Conservation (phyloP, 1,284 basidiomycete species). For the Tilletia horrida region DNA sequence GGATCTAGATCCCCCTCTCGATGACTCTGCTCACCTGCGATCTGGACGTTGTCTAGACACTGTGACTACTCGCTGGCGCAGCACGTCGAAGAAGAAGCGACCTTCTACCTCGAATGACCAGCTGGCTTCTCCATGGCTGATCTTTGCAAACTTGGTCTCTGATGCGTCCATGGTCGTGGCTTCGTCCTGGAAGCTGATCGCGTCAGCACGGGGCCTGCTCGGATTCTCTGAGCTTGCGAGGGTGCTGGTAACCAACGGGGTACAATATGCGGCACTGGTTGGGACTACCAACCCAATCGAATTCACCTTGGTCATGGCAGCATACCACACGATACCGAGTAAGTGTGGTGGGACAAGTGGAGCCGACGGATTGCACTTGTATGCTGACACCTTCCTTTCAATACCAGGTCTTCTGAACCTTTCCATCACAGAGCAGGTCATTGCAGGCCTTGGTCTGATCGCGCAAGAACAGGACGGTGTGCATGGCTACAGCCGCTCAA, state of each 20-base stretch:
- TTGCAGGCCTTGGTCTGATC: constrained; percentile 7
- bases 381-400: neutral
- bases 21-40: neutral
- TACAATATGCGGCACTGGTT: constrained; percentile 6
- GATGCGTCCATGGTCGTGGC: neutral
- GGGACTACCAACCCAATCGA: constrained; percentile 4
- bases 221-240: constrained; percentile 6
- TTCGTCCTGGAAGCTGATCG: constrained; percentile 2
- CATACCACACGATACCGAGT: constrained; percentile 8
- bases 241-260: neutral
- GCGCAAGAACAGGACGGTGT: constrained; percentile 11
- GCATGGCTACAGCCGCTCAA: constrained; percentile 13
- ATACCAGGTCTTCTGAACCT: constrained; percentile 8
- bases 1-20: too few species aligned
- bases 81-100: neutral
- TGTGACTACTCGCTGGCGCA: neutral
- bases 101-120: neutral
- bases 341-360: neutral
- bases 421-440: constrained; percentile 12
- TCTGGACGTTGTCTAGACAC: neutral
- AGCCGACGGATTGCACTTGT: neutral
- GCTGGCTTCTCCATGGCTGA: constrained; percentile 7
- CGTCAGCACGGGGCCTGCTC: neutral
- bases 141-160: constrained; percentile 3
- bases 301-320: neutral